Evolutionary conservation across 192 early-diverging fungal genomes (phyloP).

Genomic region (Backusella circina): DNA sequence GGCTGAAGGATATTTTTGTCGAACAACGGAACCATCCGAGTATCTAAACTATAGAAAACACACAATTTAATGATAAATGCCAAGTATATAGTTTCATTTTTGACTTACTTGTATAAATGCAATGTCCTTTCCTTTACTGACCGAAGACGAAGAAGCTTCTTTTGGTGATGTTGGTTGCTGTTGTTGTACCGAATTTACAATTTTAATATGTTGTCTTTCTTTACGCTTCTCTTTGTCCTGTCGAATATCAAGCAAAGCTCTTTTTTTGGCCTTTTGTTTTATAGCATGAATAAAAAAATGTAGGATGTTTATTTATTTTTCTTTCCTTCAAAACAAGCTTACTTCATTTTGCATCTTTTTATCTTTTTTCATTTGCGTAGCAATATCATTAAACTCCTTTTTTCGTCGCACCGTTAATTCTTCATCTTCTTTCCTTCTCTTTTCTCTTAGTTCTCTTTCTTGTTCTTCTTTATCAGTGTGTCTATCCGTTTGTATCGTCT

Average conservation of each 20-base stretch:
- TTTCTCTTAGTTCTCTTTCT: not conserved
- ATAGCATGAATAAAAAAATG: not conserved
- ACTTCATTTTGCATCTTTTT: not conserved
- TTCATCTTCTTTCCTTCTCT: not conserved
- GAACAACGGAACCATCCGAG: constrained; percentile 1
- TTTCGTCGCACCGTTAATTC: not conserved
- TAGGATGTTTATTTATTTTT: too few relatives aligned
- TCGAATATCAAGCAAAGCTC: constrained; percentile 4
- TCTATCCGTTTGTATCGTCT: not conserved
- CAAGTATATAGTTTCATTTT: not conserved
- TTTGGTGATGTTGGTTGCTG: not conserved
- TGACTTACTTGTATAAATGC: not conserved
- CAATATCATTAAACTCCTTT: not conserved
- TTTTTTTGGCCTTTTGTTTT: not conserved
- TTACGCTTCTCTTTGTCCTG: not conserved
- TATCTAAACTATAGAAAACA: constrained; percentile 8
- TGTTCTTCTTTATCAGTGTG: not conserved
- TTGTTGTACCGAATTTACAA: not conserved
- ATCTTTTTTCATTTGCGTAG: not conserved
- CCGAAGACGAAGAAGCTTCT: not conserved
- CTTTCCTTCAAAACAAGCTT: not conserved
- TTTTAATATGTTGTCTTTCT: not conserved
- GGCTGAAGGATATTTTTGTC: not conserved
- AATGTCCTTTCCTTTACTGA: not conserved
- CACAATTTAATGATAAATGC: not conserved